Conservation (phyloP, 495 filamentous ascomycete genomes). For the Xylaria sp. region DNA sequence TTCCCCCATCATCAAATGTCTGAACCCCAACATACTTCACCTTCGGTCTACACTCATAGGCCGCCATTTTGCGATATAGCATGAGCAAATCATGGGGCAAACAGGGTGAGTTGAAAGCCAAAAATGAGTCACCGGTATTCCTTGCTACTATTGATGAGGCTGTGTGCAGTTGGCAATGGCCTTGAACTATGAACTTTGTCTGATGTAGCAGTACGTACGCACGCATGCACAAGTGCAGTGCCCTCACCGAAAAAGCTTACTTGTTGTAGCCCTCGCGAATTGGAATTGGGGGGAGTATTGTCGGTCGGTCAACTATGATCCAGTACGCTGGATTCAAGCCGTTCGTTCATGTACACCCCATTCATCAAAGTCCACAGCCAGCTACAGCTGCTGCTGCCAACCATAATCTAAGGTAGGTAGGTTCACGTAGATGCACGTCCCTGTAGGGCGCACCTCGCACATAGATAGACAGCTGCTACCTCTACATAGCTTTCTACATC, state of each 20-base stretch:
- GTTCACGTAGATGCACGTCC: too few relatives aligned
- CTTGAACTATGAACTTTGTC: too few relatives aligned
- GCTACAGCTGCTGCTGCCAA: not conserved
- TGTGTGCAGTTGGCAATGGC: not conserved
- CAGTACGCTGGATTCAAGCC: not conserved
- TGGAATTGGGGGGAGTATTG: too few relatives aligned
- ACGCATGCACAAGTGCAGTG: too few relatives aligned
- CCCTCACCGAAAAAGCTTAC: not conserved
- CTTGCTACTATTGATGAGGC: not conserved
- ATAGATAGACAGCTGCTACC: too few relatives aligned
- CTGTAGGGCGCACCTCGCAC: not conserved
- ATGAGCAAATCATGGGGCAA: not conserved
- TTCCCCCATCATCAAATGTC: too few relatives aligned
- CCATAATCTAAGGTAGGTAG: not conserved
- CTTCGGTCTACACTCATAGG: too few relatives aligned
- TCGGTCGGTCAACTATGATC: too few relatives aligned
- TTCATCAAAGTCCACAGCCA: too few relatives aligned
- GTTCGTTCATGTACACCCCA: not conserved
- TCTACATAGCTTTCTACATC: too few relatives aligned
- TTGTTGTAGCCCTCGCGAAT: not conserved
- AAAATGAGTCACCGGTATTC: not conserved
- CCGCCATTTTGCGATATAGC: not conserved
- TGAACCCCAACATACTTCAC: too few relatives aligned
- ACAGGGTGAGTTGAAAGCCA: not conserved
- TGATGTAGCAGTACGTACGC: too few relatives aligned